These are phyloP conservation scores for Xylaria cubensis DNA, from an alignment of 495 filamentous ascomycete species.

Conservation along the genomic window DNA sequence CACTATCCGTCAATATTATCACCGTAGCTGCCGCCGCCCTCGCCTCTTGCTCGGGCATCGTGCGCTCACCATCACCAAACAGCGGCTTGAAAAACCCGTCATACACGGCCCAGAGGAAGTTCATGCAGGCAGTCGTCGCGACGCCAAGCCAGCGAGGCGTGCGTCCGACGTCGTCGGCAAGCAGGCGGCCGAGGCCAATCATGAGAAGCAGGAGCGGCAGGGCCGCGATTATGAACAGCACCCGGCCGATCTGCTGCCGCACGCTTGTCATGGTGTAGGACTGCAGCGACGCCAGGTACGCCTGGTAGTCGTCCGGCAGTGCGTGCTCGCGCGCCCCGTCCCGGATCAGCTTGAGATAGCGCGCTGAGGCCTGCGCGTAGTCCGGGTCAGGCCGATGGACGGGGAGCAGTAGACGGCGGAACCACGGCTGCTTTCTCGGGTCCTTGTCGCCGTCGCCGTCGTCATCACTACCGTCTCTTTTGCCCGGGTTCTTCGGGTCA, in stretches of 20 bases:
- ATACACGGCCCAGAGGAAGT: slow-evolving; percentile 74
- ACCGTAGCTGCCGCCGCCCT: not conserved
- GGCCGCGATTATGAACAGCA: slow-evolving; percentile 66
- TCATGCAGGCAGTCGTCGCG: slow-evolving; percentile 55
- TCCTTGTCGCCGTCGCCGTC: slow-evolving; percentile 32
- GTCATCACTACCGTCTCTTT: slow-evolving; percentile 14
- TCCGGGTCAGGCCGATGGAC: slow-evolving; percentile 64
- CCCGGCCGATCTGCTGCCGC: slow-evolving; percentile 69
- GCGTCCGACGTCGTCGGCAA: slow-evolving; percentile 69
- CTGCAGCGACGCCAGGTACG: slow-evolving; percentile 68
- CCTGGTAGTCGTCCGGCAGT: slow-evolving; percentile 75
- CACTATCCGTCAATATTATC: not conserved
- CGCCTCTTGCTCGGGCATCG: slow-evolving; percentile 46
- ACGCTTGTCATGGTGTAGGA: slow-evolving; percentile 72
- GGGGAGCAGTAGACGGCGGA: slow-evolving; percentile 45
- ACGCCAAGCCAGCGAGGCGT: slow-evolving; percentile 70
- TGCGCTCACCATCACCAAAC: slow-evolving; percentile 92
- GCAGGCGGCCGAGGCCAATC: slow-evolving; percentile 52
- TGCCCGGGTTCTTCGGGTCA: slow-evolving; percentile 11
- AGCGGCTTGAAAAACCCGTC: slow-evolving; percentile 68
- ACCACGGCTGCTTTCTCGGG: slow-evolving; percentile 34
- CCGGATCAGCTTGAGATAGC: slow-evolving; percentile 80
- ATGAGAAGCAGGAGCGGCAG: slow-evolving; percentile 61
- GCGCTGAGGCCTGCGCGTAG: slow-evolving; percentile 80
- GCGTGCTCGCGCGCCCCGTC: slow-evolving; percentile 78